phyloP scores from a whole-genome alignment of 78 protist genomes.

The Reticulomyxa filosa region DNA sequence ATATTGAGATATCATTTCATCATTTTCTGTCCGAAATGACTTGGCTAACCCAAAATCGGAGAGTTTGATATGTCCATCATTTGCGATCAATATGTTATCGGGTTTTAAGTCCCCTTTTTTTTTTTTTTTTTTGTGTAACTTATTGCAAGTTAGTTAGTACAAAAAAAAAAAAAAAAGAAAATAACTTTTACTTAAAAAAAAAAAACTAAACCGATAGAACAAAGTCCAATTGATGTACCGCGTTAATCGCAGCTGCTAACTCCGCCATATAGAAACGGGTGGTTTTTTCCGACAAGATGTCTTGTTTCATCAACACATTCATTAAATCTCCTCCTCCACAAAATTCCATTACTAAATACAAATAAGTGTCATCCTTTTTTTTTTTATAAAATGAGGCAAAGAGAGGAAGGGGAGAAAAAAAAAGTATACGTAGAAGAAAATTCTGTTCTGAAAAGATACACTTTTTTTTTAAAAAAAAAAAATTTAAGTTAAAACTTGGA shows the following conservation, averaged over 20 bases:
- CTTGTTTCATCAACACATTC: slow-evolving; percentile 14
- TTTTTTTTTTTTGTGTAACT: no score
- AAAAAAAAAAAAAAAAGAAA: no score
- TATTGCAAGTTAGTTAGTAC: no score
- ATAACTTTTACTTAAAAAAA: no score
- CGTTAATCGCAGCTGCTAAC: not conserved
- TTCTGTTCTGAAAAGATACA: no score
- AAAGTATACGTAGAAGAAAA: no score
- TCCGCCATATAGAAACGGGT: slow-evolving; percentile 19
- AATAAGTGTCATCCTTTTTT: slow-evolving; percentile 1
- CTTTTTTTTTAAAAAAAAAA: no score
- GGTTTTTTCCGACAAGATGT: slow-evolving; percentile 5
- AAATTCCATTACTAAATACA: slow-evolving; percentile 28
- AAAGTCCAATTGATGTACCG: slow-evolving; percentile 1
- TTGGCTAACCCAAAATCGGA: slow-evolving; percentile 65
- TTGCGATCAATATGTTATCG: not conserved
- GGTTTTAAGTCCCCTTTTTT: slow-evolving; percentile 25
- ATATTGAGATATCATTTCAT: no score
- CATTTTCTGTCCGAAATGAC: not conserved
- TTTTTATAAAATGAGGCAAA: no score
- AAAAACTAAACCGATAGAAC: no score
- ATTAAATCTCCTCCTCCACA: slow-evolving; percentile 26
- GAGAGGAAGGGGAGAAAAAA: no score
- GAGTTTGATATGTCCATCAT: slow-evolving; percentile 21
- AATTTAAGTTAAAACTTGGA: no score